Evolutionary conservation across 345 rosid species (phyloP).

Genomic region (Punica granatum): DNA sequence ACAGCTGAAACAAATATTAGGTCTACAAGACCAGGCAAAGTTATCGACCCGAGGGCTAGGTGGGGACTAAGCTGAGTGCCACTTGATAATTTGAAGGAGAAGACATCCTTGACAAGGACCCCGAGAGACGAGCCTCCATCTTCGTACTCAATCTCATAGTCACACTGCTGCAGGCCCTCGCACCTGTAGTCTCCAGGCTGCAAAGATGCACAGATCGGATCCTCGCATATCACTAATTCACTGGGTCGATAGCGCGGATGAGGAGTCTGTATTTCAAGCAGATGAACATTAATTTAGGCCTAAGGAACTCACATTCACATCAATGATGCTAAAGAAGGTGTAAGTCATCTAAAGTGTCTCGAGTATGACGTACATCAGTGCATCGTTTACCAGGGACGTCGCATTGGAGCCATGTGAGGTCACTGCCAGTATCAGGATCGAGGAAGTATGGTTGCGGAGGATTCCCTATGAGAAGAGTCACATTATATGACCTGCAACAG

Average conservation of each 20-base stretch:
- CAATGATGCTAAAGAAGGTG: too few species aligned
- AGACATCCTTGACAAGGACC: constrained; percentile 72
- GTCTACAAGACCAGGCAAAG: constrained; percentile 2
- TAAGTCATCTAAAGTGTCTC: not conserved
- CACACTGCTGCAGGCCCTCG: constrained; percentile 64
- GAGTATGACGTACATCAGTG: constrained; percentile 3
- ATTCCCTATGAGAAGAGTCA: constrained; percentile 31
- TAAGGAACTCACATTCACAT: not conserved
- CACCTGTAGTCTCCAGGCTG: constrained; percentile 44
- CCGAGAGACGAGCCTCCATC: constrained; percentile 93
- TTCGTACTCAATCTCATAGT: constrained; percentile 85
- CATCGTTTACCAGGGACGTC: constrained; percentile 17
- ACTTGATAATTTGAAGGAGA: constrained; percentile 51
- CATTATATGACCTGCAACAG: constrained; percentile 59
- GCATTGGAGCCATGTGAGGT: constrained; percentile 42
- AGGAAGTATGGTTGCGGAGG: constrained; percentile 68
- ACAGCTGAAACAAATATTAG: not conserved
- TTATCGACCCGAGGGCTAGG: constrained; percentile 64
- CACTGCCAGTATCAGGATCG: constrained; percentile 79
- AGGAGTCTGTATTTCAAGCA: constrained; percentile 53
- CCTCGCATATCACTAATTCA: constrained; percentile 58
- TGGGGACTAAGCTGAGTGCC: constrained; percentile 50
- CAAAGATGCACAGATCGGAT: constrained; percentile 74
- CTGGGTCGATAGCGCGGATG: constrained; percentile 77
- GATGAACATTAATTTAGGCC: not conserved